Evolutionary conservation across 805 yeast species (phyloP).

Genomic region (Ogataea kodamae): DNA sequence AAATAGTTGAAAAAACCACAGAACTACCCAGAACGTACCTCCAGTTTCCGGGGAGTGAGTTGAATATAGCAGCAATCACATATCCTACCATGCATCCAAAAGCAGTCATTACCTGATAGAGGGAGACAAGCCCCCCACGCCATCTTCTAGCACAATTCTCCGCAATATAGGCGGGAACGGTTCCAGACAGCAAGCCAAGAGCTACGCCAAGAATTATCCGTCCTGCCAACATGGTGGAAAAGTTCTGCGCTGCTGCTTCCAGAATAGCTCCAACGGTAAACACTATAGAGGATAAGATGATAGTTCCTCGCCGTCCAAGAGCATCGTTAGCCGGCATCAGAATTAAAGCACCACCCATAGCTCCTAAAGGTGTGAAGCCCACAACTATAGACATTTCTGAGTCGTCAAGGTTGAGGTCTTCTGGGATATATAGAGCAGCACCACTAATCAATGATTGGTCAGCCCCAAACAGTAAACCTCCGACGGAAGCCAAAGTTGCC

Average conservation of each 20-base stretch:
- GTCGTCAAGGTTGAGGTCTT: constrained; percentile 4
- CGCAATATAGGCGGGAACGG: constrained; percentile 55
- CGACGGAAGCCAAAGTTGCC: constrained; percentile 15
- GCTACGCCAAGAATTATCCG: constrained; percentile 58
- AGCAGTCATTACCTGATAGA: constrained; percentile 60
- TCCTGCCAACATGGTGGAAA: constrained; percentile 53
- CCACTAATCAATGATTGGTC: constrained; percentile 17
- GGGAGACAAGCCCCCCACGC: constrained; percentile 56
- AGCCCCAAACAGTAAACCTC: constrained; percentile 15
- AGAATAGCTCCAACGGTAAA: constrained; percentile 57
- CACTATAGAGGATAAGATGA: constrained; percentile 53
- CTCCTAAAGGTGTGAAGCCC: constrained; percentile 58
- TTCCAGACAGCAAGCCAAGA: constrained; percentile 60
- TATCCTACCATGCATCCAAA: constrained; percentile 62
- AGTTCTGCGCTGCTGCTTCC: constrained; percentile 46
- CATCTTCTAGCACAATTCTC: constrained; percentile 55
- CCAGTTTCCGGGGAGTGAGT: constrained; percentile 55
- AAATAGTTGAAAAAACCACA: constrained; percentile 49
- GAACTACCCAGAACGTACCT: constrained; percentile 62
- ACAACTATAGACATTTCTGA: constrained; percentile 15
- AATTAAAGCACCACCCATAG: constrained; percentile 56
- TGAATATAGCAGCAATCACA: constrained; percentile 58
- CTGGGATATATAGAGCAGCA: constrained; percentile 12
- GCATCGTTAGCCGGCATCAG: constrained; percentile 53
- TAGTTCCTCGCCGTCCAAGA: constrained; percentile 52